phyloP scores from a whole-genome alignment of 2,329 filamentous ascomycete genomes.

The Xylaria sp. region DNA sequence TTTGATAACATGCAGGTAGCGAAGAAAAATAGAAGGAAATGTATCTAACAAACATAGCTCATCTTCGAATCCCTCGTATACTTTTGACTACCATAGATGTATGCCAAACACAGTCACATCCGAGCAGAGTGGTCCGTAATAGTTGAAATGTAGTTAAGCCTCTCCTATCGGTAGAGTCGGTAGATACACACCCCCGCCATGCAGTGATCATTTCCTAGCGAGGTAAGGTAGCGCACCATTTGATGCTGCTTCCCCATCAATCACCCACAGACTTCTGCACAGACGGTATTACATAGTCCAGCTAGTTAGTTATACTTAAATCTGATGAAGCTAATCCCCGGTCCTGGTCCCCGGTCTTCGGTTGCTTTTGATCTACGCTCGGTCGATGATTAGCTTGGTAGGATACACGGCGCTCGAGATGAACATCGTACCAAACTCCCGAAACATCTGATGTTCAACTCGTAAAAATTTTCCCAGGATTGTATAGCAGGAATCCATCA shows the following conservation, averaged over 20 bases:
- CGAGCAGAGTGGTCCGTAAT: neutral
- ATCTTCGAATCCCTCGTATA: neutral
- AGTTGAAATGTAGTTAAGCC: neutral
- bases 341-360: slow-evolving; percentile 13
- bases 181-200: slow-evolving; percentile 2
- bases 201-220: slow-evolving; percentile 18
- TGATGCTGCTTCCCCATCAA: neutral
- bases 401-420: neutral
- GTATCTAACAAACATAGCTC: neutral
- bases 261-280: neutral
- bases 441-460: neutral
- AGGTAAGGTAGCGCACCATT: neutral
- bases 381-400: neutral
- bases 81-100: neutral
- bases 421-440: neutral
- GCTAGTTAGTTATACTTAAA: too few species aligned
- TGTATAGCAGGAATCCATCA: neutral
- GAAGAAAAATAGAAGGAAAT: neutral
- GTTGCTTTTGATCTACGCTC: neutral
- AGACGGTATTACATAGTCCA: neutral
- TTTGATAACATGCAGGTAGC: neutral
- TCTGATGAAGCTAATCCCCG: neutral
- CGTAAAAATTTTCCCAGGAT: neutral
- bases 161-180: neutral
- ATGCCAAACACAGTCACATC: neutral